A percentile compares a stretch with the other conserved stretches of the same genome.
Conservation (phyloP, 768 basidiomycete genomes). For the Arthromyces matolae region DNA sequence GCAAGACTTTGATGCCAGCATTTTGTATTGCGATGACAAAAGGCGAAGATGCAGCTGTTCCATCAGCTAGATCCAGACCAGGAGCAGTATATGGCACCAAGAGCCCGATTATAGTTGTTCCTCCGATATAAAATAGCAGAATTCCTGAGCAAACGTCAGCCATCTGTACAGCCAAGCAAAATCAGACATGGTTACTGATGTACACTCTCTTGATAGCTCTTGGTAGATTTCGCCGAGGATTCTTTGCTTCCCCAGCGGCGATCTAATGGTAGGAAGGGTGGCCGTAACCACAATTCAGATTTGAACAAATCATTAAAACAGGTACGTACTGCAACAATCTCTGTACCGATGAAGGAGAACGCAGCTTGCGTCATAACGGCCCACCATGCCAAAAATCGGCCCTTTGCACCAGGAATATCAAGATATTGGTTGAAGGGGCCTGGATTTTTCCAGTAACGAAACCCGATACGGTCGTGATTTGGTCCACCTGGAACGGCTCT, state of each 20-base stretch:
- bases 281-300: background rate
- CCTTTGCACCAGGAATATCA: constrained; percentile 63
- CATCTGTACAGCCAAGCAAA: constrained; percentile 18
- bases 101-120: constrained; percentile 75
- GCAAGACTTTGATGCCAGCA: constrained; percentile 84
- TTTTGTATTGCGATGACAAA: constrained; percentile 87
- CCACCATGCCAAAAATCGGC: constrained; percentile 65
- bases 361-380: constrained; percentile 76
- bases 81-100: constrained; percentile 74
- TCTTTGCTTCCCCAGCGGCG: constrained; percentile 84
- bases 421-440: constrained; percentile 81
- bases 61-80: constrained; percentile 47
- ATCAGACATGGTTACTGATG: constrained; percentile 40
- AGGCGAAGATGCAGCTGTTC: constrained; percentile 72
- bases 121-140: constrained; percentile 69
- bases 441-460: constrained; percentile 82
- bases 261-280: too few species aligned
- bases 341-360: constrained; percentile 90
- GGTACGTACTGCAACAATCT: constrained; percentile 77
- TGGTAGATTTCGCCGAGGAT: constrained; percentile 67
- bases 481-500: constrained; percentile 61
- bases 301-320: background rate
- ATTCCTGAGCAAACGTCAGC: too few species aligned
- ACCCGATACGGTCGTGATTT: constrained; percentile 66
- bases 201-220: constrained; percentile 70